Conservation (phyloP, 2,329 filamentous ascomycete species). For the Cadophora sp. region DNA sequence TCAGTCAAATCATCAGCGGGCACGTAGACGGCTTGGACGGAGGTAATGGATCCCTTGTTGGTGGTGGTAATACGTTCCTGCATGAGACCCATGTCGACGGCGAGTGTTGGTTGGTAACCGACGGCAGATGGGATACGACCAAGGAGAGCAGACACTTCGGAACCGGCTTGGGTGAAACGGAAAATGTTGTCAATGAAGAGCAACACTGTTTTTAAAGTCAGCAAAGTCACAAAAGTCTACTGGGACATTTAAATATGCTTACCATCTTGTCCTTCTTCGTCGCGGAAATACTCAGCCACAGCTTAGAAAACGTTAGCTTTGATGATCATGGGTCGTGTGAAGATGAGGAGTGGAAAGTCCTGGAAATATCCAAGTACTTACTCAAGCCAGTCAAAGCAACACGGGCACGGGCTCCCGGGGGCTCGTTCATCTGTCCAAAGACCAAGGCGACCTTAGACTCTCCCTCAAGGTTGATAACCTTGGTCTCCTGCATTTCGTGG, state of each 20-base stretch:
- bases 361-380: background rate
- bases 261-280: constrained; percentile 84
- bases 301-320: constrained; percentile 48
- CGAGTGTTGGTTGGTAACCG: constrained; percentile 99
- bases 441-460: constrained; percentile 99
- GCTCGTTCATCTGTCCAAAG: constrained; percentile 99
- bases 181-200: constrained; percentile 99
- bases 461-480: constrained; percentile 98
- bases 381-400: constrained; percentile 85
- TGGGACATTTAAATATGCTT: constrained; percentile 44
- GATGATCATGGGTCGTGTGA: no score
- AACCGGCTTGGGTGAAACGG: constrained; percentile 99
- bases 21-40: constrained; percentile 99
- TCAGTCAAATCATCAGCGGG: constrained; percentile 99
- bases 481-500: constrained; percentile 99
- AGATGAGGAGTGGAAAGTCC: background rate
- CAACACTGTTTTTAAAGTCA: constrained; percentile 70
- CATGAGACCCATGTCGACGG: constrained; percentile 99
- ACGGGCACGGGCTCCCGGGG: constrained; percentile 99
- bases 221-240: constrained; percentile 20
- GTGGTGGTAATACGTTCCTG: constrained; percentile 99
- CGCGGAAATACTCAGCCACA: constrained; percentile 83
- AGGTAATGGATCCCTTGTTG: constrained; percentile 99
- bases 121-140: constrained; percentile 99
- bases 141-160: constrained; percentile 98